phyloP scores from a whole-genome alignment of 2,329 filamentous ascomycete genomes.

The Verticillium isaacii region DNA sequence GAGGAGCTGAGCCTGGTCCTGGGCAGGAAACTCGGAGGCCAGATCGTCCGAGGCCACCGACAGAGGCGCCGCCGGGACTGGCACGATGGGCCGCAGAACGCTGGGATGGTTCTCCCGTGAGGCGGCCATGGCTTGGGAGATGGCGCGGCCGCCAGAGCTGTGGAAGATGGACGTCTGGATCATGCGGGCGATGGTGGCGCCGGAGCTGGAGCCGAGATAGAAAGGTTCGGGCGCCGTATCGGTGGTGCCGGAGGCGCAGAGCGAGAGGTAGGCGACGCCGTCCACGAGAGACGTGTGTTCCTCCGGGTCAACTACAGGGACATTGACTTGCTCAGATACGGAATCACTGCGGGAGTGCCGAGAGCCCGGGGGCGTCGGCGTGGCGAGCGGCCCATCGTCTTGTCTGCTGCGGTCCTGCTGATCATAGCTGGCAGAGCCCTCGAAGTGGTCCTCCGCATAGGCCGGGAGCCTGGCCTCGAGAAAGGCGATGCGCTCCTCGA shows the following conservation, averaged over 20 bases:
- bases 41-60: constrained; percentile 8
- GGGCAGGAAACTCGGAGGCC: constrained; percentile 12
- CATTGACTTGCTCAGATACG: constrained; percentile 1
- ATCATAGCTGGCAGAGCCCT: not conserved
- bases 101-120: not conserved
- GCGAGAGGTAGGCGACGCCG: constrained; percentile 19
- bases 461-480: constrained; percentile 20
- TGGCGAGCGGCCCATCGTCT: not conserved
- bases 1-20: constrained; percentile 12
- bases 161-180: constrained; percentile 20
- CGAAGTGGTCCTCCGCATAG: constrained; percentile 20
- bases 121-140: constrained; percentile 1
- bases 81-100: not conserved
- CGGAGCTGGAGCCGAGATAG: constrained; percentile 20
- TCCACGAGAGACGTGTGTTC: constrained; percentile 16
- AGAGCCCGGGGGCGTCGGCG: not conserved
- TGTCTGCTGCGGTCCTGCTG: not conserved
- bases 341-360: constrained; percentile 3
- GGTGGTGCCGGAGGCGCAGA: constrained; percentile 17
- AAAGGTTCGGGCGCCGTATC: constrained; percentile 18
- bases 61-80: not conserved
- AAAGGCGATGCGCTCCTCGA: constrained; percentile 23
- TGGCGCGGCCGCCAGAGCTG: constrained; percentile 5
- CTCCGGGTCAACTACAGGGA: constrained; percentile 1
- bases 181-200: constrained; percentile 19